Evolutionary conservation across 371 early-diverging fungal genomes (phyloP).

Genomic region (Amoeboaphelidium protococcarum): DNA sequence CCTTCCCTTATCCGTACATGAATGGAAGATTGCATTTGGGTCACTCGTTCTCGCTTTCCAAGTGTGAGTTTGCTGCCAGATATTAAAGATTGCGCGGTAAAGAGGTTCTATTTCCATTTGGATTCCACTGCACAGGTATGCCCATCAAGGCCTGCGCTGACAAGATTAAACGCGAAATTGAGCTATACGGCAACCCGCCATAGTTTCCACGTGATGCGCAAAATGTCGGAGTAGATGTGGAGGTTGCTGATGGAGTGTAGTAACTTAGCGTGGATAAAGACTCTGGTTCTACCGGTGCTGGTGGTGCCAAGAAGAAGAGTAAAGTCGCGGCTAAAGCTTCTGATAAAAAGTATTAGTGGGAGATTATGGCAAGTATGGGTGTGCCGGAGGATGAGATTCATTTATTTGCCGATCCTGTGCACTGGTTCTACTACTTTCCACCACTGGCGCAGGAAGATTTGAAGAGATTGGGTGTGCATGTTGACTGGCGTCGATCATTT

Average conservation of each 20-base stretch:
- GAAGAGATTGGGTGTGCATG: constrained; percentile 59
- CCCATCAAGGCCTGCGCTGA: constrained; percentile 99
- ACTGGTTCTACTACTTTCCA: constrained; percentile 96
- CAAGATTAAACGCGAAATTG: constrained; percentile 83
- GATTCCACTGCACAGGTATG: constrained; percentile 99
- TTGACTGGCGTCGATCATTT: constrained; percentile 97
- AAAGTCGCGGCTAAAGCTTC: constrained; percentile 73
- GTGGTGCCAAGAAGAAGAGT: constrained; percentile 19
- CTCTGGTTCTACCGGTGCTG: constrained; percentile 4
- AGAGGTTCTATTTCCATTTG: constrained; percentile 87
- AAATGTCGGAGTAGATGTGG: constrained; percentile 12
- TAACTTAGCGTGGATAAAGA: constrained; percentile 17
- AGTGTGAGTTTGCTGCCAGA: constrained; percentile 86
- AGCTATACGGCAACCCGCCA: constrained; percentile 47
- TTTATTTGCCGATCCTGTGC: constrained; percentile 76
- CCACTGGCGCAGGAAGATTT: constrained; percentile 61
- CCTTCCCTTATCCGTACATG: constrained; percentile 99
- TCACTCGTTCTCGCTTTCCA: constrained; percentile 91
- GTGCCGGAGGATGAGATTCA: constrained; percentile 66
- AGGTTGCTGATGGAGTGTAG: constrained; percentile 14
- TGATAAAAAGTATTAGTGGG: constrained; percentile 66
- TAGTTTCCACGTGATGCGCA: neutral
- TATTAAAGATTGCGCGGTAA: constrained; percentile 88
- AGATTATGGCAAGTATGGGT: constrained; percentile 84
- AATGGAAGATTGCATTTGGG: constrained; percentile 97